Base-by-base conservation (phyloP, 805 yeast genomes). In the Kodamaea hsintzibuensis region DNA sequence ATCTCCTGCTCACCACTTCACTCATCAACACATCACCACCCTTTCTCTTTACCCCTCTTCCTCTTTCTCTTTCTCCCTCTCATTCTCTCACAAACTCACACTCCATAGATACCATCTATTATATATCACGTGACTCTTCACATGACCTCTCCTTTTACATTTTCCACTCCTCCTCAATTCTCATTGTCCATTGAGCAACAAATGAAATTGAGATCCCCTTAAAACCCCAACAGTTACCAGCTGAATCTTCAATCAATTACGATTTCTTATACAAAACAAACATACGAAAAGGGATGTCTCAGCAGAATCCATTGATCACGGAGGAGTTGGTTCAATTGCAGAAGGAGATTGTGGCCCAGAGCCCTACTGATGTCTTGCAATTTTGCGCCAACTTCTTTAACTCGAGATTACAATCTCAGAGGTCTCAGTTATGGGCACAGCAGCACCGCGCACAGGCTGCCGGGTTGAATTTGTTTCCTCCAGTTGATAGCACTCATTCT, bases 371-470 rank as follows among this genome's bases (percentile, higher is more conserved):
- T 63, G 73, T 88, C 10, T 67, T 89, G 54, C 91, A 88, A 64
- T 89, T 88, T 71, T 86, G 92, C 62, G 86, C 89, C 53, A 81
- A 84, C 68, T 86, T 85, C 69, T 89, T 89, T 73, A 81, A 80
- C 63, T 67, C 76, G 48, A 81, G 85, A 55, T 72, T 88, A 55
- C 85, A 83, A 59, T 78, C 79, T 30, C 89, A 86, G 63, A 77
- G 89, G 64, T 63, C 74, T 27, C 77, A 75, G 39, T 69, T 79
- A 48, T 82, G 83, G 82, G 67, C 67, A n/a, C 80, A 78, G 54
- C 81, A 78, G 61, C 64, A 73, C 42, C 74, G 73, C 57, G 84
- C 84, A 3, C 70, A 68, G 45, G 72, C 79, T 1, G 77, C 81
- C 38, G 86, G 86, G 1, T 70, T 83, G 30, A 77, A 72, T 43